Base-by-base conservation (phyloP, 164 flowering plant genomes). In the Houttuynia cordata region DNA sequence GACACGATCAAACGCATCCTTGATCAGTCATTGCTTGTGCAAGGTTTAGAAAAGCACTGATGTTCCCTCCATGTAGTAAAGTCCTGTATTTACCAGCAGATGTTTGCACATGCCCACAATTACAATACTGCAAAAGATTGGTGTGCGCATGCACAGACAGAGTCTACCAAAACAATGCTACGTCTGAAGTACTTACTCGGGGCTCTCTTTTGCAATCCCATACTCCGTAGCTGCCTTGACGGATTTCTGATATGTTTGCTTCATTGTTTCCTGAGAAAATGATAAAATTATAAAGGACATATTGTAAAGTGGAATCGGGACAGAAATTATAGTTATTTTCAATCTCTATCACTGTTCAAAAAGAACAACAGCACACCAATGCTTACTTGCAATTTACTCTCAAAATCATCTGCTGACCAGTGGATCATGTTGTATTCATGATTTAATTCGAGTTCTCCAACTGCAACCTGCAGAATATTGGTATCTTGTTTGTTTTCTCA, bases 401-500 rank as follows among this genome's bases (percentile, higher is more conserved):
- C 96, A 60, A 94, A 88, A 63, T 88, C 96, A 74, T 88, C 95
- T 0, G 96, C 88, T 17, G 99, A 83, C 96, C 99, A 91, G 57
- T 81, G 78, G 78, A 86, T 81, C 66, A 81, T 65, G 71, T 83
- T 90, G 64, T 80, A 88, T 65, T 86, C 96, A 59, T 82, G 89
- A 64, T 80, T 87, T 61, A 91, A 66, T 70, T 94, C 97, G 63
- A 91, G 88, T 76, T 94, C 97, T 65, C 99, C 97, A 57, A 92
- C 97, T 55, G 84, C 90, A 73, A 94, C 96, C 99, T 94, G 85
- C 71, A 70, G 57, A n/a, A 24, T 45, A 12, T 45, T 45, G 49
- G 14, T 45, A 45, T 4, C 14, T 45, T 45, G 14, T n/a, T n/a
- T n/a, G n/a, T 45, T 45, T 45, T 45, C 15, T 12, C 49, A 45